phyloP scores from a whole-genome alignment of 2,329 filamentous ascomycete genomes.

The Thielaviopsis populi region DNA sequence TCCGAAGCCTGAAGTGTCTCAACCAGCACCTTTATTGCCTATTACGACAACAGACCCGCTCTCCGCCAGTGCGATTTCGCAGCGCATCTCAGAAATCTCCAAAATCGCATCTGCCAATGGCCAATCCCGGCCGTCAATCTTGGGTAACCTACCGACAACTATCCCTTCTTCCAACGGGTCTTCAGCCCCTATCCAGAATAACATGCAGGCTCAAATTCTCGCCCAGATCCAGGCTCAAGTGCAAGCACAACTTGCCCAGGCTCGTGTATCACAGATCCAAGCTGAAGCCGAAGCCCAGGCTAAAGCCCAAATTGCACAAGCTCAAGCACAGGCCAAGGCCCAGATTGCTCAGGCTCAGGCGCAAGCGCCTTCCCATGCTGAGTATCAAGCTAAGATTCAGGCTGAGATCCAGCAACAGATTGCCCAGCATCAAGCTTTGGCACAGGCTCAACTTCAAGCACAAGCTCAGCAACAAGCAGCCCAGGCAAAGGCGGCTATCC shows the following conservation, averaged over 20 bases:
- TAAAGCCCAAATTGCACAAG: slow-evolving; percentile 13
- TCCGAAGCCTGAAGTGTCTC: background rate
- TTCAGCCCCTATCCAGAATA: slow-evolving; percentile 7
- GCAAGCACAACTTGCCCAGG: slow-evolving; percentile 23
- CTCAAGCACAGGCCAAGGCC: slow-evolving; percentile 14
- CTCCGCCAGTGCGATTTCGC: slow-evolving; percentile 15
- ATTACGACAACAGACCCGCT: slow-evolving; percentile 9
- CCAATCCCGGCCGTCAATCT: slow-evolving; percentile 18
- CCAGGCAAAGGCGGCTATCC: slow-evolving; percentile 20
- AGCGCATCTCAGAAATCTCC: slow-evolving; percentile 12
- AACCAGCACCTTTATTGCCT: background rate
- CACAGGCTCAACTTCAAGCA: slow-evolving; percentile 15
- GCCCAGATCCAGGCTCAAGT: slow-evolving; percentile 24
- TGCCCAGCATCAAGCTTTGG: slow-evolving; percentile 12
- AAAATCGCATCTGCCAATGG: slow-evolving; percentile 19
- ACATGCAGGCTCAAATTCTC: slow-evolving; percentile 15
- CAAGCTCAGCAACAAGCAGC: slow-evolving; percentile 16
- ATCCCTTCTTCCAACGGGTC: slow-evolving; percentile 3
- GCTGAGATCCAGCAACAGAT: slow-evolving; percentile 12
- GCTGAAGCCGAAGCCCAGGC: slow-evolving; percentile 11
- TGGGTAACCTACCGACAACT: slow-evolving; percentile 13
- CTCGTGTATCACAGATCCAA: slow-evolving; percentile 10
- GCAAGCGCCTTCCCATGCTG: slow-evolving; percentile 3
- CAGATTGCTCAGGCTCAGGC: slow-evolving; percentile 16
- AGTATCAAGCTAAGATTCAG: slow-evolving; percentile 13